Evolutionary conservation across 495 filamentous ascomycete genomes (phyloP).

Genomic region (Penicillium crystallinum): DNA sequence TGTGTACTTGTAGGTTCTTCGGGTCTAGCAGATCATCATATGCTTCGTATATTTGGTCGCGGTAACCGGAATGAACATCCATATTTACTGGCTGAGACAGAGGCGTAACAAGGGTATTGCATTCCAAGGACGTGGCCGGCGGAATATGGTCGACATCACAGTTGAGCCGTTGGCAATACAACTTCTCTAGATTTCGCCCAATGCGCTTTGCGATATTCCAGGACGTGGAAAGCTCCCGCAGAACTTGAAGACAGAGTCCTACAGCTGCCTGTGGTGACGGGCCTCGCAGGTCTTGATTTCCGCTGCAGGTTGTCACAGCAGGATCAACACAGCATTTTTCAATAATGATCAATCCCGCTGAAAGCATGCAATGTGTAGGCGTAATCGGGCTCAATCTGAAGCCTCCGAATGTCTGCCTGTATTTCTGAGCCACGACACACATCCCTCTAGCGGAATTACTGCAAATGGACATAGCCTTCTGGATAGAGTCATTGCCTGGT

Average conservation of each 20-base stretch:
- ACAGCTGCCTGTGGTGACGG: conserved; percentile 13
- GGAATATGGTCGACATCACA: conserved; percentile 13
- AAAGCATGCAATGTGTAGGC: conserved; percentile 26
- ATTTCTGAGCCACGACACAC: conserved; percentile 23
- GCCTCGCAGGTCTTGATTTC: not conserved
- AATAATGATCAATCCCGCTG: conserved; percentile 22
- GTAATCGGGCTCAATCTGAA: conserved; percentile 28
- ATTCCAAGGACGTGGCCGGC: not conserved
- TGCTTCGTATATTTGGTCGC: not conserved
- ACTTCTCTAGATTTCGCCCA: conserved; percentile 20
- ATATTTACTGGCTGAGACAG: not conserved
- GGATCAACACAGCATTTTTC: conserved; percentile 13
- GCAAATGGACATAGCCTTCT: conserved; percentile 12
- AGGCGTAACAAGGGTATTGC: not conserved
- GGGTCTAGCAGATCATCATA: not conserved
- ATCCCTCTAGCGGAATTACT: conserved; percentile 16
- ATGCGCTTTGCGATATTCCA: conserved; percentile 26
- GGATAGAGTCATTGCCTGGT: not conserved
- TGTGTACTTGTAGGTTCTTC: not conserved
- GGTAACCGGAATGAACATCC: not conserved
- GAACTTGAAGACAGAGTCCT: conserved; percentile 14
- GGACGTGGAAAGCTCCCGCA: conserved; percentile 21
- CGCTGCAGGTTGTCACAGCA: not conserved
- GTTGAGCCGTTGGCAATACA: conserved; percentile 13
- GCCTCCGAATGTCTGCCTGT: conserved; percentile 25